Evolutionary conservation across 2,329 filamentous ascomycete genomes (phyloP).

Genomic region (Cadophora sp.): DNA sequence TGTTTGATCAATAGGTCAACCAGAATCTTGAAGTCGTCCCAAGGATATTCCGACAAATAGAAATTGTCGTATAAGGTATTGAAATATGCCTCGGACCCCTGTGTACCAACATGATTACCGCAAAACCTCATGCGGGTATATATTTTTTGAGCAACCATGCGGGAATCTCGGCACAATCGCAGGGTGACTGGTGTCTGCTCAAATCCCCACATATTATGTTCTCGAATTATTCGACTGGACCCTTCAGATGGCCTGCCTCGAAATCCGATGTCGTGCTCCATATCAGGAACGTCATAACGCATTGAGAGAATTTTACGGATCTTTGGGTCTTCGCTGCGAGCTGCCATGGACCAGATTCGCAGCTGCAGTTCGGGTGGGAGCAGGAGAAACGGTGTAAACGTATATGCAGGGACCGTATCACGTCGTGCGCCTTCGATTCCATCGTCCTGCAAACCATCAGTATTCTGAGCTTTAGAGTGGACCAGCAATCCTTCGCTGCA

Average conservation of each 20-base stretch:
- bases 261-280: neutral
- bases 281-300: neutral
- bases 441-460: neutral
- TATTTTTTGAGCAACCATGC: slow-evolving; percentile 1
- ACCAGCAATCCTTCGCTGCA: neutral
- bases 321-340: neutral
- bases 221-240: slow-evolving; percentile 1
- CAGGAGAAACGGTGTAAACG: slow-evolving; percentile 2
- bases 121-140: slow-evolving; percentile 10
- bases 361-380: slow-evolving; percentile 4
- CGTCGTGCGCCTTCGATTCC: slow-evolving; percentile 7
- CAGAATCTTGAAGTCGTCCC: slow-evolving; percentile 17
- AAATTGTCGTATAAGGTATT: slow-evolving; percentile 24
- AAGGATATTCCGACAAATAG: slow-evolving; percentile 14
- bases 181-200: slow-evolving; percentile 2
- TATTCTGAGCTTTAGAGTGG: neutral
- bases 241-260: neutral
- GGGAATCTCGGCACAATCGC: slow-evolving; percentile 7
- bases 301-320: neutral
- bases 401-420: slow-evolving; percentile 6
- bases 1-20: slow-evolving; percentile 17
- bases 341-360: slow-evolving; percentile 10
- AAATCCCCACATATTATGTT: neutral
- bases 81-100: slow-evolving; percentile 6
- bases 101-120: neutral